Evolutionary conservation across 2,329 filamentous ascomycete genomes (phyloP).

Genomic region (Fusarium scirpi): DNA sequence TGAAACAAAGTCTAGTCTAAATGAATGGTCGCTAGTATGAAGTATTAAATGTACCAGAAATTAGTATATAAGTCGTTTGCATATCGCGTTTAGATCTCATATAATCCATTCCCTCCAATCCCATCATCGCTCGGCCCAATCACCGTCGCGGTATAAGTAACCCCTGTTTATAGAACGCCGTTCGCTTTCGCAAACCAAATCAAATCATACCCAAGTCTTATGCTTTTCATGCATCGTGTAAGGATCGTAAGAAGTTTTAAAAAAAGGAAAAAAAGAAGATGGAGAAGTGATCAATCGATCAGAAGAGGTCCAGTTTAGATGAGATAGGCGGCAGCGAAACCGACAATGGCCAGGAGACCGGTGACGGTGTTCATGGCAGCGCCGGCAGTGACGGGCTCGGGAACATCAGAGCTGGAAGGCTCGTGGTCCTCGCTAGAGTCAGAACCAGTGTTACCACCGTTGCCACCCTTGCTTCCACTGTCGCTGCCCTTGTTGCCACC

Average conservation of each 20-base stretch:
- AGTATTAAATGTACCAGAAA: conserved; percentile 36
- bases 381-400: conserved; percentile 43
- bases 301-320: conserved; percentile 50
- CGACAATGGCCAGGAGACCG: conserved; percentile 54
- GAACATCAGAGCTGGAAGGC: conserved; percentile 29
- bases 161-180: conserved; percentile 32
- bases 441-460: conserved; percentile 10
- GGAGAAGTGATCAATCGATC: background rate
- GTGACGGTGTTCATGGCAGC: conserved; percentile 51
- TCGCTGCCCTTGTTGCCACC: conserved; percentile 2
- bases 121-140: conserved; percentile 35
- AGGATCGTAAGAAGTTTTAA: conserved; percentile 41
- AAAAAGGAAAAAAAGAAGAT: background rate
- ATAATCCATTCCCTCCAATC: conserved; percentile 29
- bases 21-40: conserved; percentile 40
- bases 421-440: conserved; percentile 23
- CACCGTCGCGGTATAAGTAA: conserved; percentile 25
- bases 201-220: conserved; percentile 32
- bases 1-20: conserved; percentile 42
- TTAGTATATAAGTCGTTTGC: conserved; percentile 41
- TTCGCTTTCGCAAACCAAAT: conserved; percentile 38
- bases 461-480: conserved; percentile 1
- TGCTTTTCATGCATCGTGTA: conserved; percentile 42
- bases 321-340: conserved; percentile 56
- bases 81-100: conserved; percentile 35